Conservation (phyloP, 106 monocot genomes). For the Dioscorea zingiberensis region DNA sequence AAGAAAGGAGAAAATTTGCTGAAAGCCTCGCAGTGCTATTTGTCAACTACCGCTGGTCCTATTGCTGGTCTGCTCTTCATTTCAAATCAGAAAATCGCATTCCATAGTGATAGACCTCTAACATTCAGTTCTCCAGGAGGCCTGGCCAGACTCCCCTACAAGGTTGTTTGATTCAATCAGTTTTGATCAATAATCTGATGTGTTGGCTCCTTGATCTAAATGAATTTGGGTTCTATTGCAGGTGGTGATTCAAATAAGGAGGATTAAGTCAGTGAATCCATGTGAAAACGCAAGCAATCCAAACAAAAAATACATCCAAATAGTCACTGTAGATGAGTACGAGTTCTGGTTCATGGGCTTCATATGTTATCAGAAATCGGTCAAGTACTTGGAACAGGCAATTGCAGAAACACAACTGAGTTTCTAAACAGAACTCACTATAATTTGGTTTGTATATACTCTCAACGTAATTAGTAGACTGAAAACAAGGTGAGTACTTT, state of each 20-base stretch:
- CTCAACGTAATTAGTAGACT: no score
- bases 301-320: constrained; percentile 46
- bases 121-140: constrained; percentile 23
- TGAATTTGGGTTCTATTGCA: constrained; percentile 3
- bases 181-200: background rate
- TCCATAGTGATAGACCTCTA: constrained; percentile 26
- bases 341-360: constrained; percentile 77
- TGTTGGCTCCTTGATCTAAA: background rate
- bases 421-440: background rate
- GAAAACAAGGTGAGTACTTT: no score
- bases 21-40: constrained; percentile 30
- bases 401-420: background rate
- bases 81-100: constrained; percentile 39
- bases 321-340: constrained; percentile 45
- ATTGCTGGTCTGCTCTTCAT: constrained; percentile 38
- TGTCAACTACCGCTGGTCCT: constrained; percentile 38
- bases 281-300: constrained; percentile 36
- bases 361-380: constrained; percentile 37
- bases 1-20: constrained; percentile 25
- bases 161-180: constrained; percentile 1
- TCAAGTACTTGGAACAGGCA: constrained; percentile 35
- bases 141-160: constrained; percentile 18
- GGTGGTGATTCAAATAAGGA: constrained; percentile 42
- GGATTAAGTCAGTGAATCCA: constrained; percentile 27
- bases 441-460: background rate